Evolutionary conservation across 1,284 basidiomycete species (phyloP), one percentile per base, ranked within the genome.

Genomic region (Gymnopus androsaceus): DNA sequence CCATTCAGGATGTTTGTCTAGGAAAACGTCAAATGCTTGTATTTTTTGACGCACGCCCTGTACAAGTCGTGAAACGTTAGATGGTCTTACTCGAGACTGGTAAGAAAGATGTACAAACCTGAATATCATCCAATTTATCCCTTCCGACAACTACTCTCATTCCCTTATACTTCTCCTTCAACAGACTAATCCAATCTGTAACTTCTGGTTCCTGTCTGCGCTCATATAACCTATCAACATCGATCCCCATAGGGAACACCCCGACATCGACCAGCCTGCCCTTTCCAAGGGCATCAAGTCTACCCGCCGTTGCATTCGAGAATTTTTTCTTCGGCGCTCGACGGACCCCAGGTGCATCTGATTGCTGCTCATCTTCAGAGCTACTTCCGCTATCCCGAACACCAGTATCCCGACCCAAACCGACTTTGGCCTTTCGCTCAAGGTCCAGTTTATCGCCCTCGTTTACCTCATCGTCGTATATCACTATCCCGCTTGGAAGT

Each of bases 231-330:
- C 82, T 79, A 54, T 75, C 73, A 15, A 94, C 90, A 64, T 94
- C 93, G 59, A 95, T 94, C 3, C 93, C 93, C 83, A 95, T 94
- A 0, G 92, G 90, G 70, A 94, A 93, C 14, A 91, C 89, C 0
- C 87, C 88, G 5, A 94, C 90, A 61, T 92, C 89, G 38, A 94
- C 88, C 63, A 94, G 93, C 3, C 84, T 75, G 30, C 62, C 59
- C 33, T 66, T 61, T 17, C 68, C 52, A 54, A 65, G 54, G 56
- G 61, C 63, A 38, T 57, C 59, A 17, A 51, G 41, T 21, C 41
- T 38, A 27, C 42, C 50, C 5, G 56, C 45, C 4, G 45, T 37
- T n/a, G 49, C 41, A 36, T 50, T 50, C 25, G 48, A 28, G 28
- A 33, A 31, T 14, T 34, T 15, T 40, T 51, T 53, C 12, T 19